Evolutionary conservation across 2,329 filamentous ascomycete species (phyloP), one percentile per base, ranked within the genome.

Genomic region (Alternaria consortialis): DNA sequence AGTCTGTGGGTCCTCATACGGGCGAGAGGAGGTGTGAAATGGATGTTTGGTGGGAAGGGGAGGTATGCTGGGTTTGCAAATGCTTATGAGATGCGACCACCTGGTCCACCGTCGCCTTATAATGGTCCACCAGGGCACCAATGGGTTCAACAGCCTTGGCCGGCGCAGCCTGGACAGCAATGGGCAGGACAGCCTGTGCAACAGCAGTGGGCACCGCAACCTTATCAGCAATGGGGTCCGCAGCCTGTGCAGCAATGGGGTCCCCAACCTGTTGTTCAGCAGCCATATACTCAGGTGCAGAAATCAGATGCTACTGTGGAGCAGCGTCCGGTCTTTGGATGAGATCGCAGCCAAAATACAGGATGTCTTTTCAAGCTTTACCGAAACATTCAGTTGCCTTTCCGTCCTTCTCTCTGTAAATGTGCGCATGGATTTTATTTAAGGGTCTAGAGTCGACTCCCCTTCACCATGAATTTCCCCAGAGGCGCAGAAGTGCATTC

Each of bases 11-110:
- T 74, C 9, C 60, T 76, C 7, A 56, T 71, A 27, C 65, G 60
- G 4, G 60, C 67, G n/a, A 64, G 74, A 27, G 74, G 74, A 6
- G 72, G 74, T 0, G 1, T 67, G 1, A 68, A 67, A 25, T 77
- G 74, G 74, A 44, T 74, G 5, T 50, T 66, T 44, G 69, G 73
- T 9, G 73, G 74, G 2, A 67, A 70, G 44, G 74, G 71, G 0
- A 63, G 71, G 9, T 76, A 76, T 55, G 72, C 53, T 34, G 74
- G 61, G 4, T 75, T 77, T 42, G 60, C 68, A 5, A 68, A 56
- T 44, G 53, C 66, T 5, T 72, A 74, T 42, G 72, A 75, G 58
- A 62, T 73, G 65, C 56, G 65, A 12, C 57, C 59, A 9, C 58
- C 50, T 9, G 54, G 34, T 9, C 51, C 31, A 17, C 5, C 34